phyloP scores from a whole-genome alignment of 805 yeast species.

The Gaillardinia entomophila region DNA sequence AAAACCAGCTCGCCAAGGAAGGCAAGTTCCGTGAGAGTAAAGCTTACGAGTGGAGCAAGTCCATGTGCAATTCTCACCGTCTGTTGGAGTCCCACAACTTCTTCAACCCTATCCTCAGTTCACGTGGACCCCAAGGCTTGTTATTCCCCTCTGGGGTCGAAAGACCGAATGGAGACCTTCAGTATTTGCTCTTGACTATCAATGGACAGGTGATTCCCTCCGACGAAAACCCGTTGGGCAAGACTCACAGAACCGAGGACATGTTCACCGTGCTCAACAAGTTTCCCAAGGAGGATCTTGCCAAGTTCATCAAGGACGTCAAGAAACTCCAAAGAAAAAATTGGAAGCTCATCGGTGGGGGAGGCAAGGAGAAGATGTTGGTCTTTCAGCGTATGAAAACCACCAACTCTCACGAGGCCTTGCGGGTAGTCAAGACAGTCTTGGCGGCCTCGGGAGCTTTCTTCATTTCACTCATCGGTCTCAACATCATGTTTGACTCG shows the following conservation, averaged over 20 bases:
- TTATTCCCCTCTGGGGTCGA: slow-evolving; percentile 3
- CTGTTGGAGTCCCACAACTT: slow-evolving; percentile 38
- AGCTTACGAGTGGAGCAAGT: slow-evolving; percentile 49
- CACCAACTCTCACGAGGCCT: too few relatives aligned
- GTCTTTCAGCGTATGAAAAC: slow-evolving; percentile 9
- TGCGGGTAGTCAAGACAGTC: slow-evolving; percentile 13
- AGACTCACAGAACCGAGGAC: slow-evolving; percentile 32
- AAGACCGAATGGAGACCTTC: slow-evolving; percentile 5
- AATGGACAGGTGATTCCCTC: slow-evolving; percentile 31
- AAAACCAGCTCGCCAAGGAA: slow-evolving; percentile 35
- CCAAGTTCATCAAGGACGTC: slow-evolving; percentile 26
- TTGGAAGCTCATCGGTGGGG: slow-evolving; percentile 56
- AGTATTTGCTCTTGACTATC: slow-evolving; percentile 24
- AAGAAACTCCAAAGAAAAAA: slow-evolving; percentile 37
- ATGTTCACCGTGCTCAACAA: slow-evolving; percentile 34
- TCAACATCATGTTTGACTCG: slow-evolving; percentile 20
- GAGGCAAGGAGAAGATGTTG: slow-evolving; percentile 12
- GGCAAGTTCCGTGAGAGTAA: slow-evolving; percentile 40
- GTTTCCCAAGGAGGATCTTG: slow-evolving; percentile 30
- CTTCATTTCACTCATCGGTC: slow-evolving; percentile 13
- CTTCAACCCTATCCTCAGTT: slow-evolving; percentile 35
- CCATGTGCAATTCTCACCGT: slow-evolving; percentile 28
- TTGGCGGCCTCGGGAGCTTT: slow-evolving; percentile 23
- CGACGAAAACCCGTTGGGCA: slow-evolving; percentile 34
- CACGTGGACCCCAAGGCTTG: slow-evolving; percentile 5